Conservation (phyloP, 139 green algal genomes). For the Tetraselmis striata region DNA sequence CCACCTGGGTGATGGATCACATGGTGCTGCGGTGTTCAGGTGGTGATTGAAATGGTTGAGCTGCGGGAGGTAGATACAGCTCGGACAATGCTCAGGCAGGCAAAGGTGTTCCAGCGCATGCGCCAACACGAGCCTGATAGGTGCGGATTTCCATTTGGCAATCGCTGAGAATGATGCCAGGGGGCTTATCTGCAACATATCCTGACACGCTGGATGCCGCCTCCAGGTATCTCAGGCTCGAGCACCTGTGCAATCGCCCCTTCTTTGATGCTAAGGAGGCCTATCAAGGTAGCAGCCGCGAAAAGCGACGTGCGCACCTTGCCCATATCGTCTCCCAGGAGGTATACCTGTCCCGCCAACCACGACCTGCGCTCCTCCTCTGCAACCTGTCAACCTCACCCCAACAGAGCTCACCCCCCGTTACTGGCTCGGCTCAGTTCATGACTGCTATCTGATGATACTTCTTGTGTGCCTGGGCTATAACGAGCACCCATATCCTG, state of each 20-base stretch:
- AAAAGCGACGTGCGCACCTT: constrained; percentile 79
- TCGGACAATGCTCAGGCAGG: constrained; percentile 81
- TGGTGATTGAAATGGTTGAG: constrained; percentile 95
- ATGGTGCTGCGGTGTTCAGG: constrained; percentile 34
- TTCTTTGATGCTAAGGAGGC: constrained; percentile 74
- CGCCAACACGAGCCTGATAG: constrained; percentile 79
- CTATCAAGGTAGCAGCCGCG: constrained; percentile 63
- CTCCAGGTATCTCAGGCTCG: constrained; percentile 40
- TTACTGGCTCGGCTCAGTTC: not conserved
- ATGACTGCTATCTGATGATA: not conserved
- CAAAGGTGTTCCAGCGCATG: constrained; percentile 75
- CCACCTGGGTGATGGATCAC: not conserved
- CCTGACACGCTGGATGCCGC: not conserved
- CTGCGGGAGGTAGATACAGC: constrained; percentile 87
- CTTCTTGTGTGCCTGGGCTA: not conserved
- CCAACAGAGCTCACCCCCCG: not conserved
- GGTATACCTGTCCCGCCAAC: too few species aligned
- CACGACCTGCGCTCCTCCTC: too few species aligned
- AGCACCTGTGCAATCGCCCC: constrained; percentile 54
- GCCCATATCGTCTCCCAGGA: constrained; percentile 73
- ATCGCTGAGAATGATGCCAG: not conserved
- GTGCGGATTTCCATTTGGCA: constrained; percentile 26
- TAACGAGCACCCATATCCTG: too few species aligned
- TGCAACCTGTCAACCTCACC: too few species aligned
- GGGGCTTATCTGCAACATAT: not conserved